Evolutionary conservation across 495 filamentous ascomycete species (phyloP), one percentile per base, ranked within the genome.

Genomic region (Hyaloscypha hepaticicola): DNA sequence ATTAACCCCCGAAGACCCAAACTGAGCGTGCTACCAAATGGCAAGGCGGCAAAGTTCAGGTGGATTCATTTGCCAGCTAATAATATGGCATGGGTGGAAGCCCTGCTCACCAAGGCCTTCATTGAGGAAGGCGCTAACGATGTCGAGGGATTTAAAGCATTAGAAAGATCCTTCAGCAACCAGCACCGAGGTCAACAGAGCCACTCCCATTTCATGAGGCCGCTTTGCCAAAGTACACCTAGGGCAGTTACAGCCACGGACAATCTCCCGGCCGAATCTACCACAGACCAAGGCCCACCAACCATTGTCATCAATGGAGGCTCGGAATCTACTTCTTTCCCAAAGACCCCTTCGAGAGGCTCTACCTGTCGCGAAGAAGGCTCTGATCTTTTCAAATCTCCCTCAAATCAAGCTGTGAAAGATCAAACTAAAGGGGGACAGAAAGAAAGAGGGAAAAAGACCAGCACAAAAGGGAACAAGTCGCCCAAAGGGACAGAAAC

Each of bases 41-140:
- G 87, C 59, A 77, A 80, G 66, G 79, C 78, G 7, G 80, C 82
- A n/a, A 77, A 83, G 34, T 90, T 88, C 65, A 76, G 87, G 26
- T 90, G 87, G 87, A 88, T 90, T 61, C 38, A 90, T 77, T 75
- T 90, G 0, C 87, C 87, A 6, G 86, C 87, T 0, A 88, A 85
- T 60, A 83, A 84, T 60, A 80, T 86, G 77, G 75, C 78, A 14
- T 83, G 80, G 82, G 81, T 87, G 2, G 83, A 90, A 72, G 81
- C 86, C 0, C 76, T 90, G 1, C 73, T 88, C 22, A 87, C 85
- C 24, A 90, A 90, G 66, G 77, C 79, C 11, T 90, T 90, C 63
- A 85, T 90, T 53, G 87, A 90, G 71, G 84, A 85, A 55, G 85
- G 85, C 2, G 82, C 85, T 21, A 78, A 80, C 57, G 86, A 90